Conservation (phyloP, 148 eudicot genomes). For the Suaeda aralocaspica region DNA sequence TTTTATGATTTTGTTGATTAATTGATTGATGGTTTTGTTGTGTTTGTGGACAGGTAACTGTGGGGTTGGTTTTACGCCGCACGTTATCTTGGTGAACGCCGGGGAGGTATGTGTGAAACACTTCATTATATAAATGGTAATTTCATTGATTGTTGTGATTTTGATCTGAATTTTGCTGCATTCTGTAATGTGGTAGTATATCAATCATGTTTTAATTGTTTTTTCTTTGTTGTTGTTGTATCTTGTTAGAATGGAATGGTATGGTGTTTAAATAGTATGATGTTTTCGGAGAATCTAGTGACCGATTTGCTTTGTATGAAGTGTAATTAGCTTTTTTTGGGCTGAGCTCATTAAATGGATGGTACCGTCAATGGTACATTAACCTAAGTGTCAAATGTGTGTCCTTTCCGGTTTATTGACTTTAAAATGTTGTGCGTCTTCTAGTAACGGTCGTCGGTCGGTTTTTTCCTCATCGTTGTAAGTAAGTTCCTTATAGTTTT, state of each 20-base stretch:
- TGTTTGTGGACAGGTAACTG: slow-evolving; percentile 47
- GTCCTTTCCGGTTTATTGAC: not conserved
- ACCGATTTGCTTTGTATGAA: not conserved
- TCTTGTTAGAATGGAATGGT: too few relatives aligned
- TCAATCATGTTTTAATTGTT: not conserved
- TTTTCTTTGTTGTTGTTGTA: too few relatives aligned
- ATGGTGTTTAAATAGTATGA: not conserved
- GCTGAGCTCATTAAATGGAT: not conserved
- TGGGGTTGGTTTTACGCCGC: slow-evolving; percentile 81
- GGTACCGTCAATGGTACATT: not conserved
- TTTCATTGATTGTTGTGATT: slow-evolving; percentile 5
- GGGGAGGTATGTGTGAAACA: slow-evolving; percentile 63
- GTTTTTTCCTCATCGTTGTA: not conserved
- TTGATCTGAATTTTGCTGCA: not conserved
- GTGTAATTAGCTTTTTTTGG: not conserved
- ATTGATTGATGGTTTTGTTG: slow-evolving; percentile 10
- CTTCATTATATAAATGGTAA: slow-evolving; percentile 12
- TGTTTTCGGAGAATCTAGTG: not conserved
- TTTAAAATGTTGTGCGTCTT: not conserved
- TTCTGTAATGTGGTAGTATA: not conserved
- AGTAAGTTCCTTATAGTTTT: not conserved
- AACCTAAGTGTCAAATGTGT: not conserved
- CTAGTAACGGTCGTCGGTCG: not conserved
- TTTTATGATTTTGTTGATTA: slow-evolving; percentile 1
- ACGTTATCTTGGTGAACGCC: slow-evolving; percentile 65